Evolutionary conservation across 805 yeast genomes (phyloP).

Genomic region (Sugiyamaella lignohabitans): DNA sequence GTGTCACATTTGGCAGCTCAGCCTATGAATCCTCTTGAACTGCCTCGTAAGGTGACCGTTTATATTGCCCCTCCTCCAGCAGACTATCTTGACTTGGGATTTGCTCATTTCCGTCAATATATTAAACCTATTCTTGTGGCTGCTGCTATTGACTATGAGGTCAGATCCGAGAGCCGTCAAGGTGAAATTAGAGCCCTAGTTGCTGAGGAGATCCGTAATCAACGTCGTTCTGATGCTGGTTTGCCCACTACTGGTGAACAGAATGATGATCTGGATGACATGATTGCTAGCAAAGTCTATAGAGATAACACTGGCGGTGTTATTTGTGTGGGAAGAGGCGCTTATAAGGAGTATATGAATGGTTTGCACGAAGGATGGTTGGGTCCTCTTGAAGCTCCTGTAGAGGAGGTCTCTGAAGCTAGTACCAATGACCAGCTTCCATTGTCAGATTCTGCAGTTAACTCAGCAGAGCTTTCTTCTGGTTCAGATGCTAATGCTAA

Average conservation of each 20-base stretch:
- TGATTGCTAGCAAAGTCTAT: conserved; percentile 30
- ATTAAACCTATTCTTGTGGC: conserved; percentile 82
- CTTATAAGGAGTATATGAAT: conserved; percentile 82
- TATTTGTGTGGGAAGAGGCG: conserved; percentile 90
- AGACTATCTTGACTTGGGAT: conserved; percentile 70
- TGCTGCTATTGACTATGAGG: conserved; percentile 76
- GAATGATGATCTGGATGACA: conserved; percentile 29
- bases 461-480: neutral
- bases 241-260: conserved; percentile 21
- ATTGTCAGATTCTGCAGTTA: too few species aligned
- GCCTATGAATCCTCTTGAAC: conserved; percentile 40
- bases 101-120: conserved; percentile 67
- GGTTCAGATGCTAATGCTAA: neutral
- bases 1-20: conserved; percentile 51
- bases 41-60: conserved; percentile 71
- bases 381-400: conserved; percentile 71
- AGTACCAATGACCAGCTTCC: too few species aligned
- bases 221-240: conserved; percentile 44
- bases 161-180: conserved; percentile 72
- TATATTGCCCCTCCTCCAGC: conserved; percentile 97
- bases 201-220: conserved; percentile 71
- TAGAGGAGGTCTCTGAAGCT: too few species aligned
- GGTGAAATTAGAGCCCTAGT: conserved; percentile 80
- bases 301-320: conserved; percentile 67
- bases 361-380: conserved; percentile 93